Evolutionary conservation across 2,329 filamentous ascomycete genomes (phyloP), one percentile per base, ranked within the genome.

Genomic region (Alternaria gaisen): DNA sequence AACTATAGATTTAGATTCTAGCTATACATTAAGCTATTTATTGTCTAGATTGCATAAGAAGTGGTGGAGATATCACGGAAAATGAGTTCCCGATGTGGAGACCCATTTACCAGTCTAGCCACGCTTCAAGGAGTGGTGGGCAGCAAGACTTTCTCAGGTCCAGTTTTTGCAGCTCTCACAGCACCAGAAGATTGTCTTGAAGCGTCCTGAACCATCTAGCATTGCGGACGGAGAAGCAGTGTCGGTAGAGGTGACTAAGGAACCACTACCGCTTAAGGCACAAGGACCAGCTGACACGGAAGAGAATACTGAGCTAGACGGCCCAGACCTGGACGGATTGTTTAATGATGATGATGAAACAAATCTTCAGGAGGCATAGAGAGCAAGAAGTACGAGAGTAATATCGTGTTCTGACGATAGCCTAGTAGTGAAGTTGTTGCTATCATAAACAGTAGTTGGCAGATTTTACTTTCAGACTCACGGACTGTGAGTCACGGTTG

Each of bases 51-150:
- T n/a, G n/a, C n/a, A n/a, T n/a, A n/a, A n/a, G n/a, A n/a, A n/a
- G n/a, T n/a, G n/a, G n/a, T n/a, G n/a, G n/a, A n/a, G n/a, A n/a
- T n/a, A n/a, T n/a, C n/a, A n/a, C n/a, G n/a, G n/a, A n/a, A n/a
- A n/a, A n/a, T n/a, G n/a, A n/a, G n/a, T n/a, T n/a, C n/a, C n/a
- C n/a, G n/a, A n/a, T n/a, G n/a, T n/a, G n/a, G n/a, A n/a, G n/a
- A n/a, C n/a, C n/a, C n/a, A n/a, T n/a, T n/a, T n/a, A n/a, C n/a
- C n/a, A n/a, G n/a, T n/a, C n/a, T n/a, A n/a, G n/a, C 1, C 43
- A 38, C 53, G 53, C 24, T 56, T 56, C 6, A 7, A 41, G 26
- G 32, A 36, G 4, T 56, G 34, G 34, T 56, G 53, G 53, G 34
- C 16, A 0, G 26, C 10, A 5, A 32, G 46, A 11, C 53, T 2